phyloP scores from a whole-genome alignment of 257 asterid species.

The Lycium ferocissimum region DNA sequence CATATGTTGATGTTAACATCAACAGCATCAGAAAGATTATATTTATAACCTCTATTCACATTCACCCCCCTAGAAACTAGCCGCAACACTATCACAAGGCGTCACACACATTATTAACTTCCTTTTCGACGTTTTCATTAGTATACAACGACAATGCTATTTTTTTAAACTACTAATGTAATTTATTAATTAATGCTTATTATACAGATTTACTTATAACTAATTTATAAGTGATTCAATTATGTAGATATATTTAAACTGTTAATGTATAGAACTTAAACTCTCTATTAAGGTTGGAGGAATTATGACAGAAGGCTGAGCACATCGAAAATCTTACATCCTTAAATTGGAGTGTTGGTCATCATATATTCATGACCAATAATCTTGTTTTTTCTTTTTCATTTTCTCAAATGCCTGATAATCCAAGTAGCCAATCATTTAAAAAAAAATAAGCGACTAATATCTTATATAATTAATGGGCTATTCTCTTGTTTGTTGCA shows the following conservation, averaged over 20 bases:
- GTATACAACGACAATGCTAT: too few relatives aligned
- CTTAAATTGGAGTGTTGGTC: slow-evolving; percentile 28
- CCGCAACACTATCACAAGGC: slow-evolving; percentile 34
- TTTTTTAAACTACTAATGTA: too few relatives aligned
- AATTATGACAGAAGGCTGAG: not conserved
- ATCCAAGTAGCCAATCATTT: slow-evolving; percentile 50
- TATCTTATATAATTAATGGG: slow-evolving; percentile 24
- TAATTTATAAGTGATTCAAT: not conserved
- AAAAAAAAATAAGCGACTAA: slow-evolving; percentile 33
- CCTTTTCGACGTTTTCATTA: too few relatives aligned
- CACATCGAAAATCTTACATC: slow-evolving; percentile 3
- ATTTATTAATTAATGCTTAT: too few relatives aligned
- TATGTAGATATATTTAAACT: not conserved
- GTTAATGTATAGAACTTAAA: not conserved
- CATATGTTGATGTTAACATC: slow-evolving; percentile 34
- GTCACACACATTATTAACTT: not conserved
- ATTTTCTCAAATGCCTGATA: slow-evolving; percentile 43
- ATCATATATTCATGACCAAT: slow-evolving; percentile 2
- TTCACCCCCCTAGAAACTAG: slow-evolving; percentile 32
- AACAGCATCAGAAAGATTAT: slow-evolving; percentile 32
- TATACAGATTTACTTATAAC: too few relatives aligned
- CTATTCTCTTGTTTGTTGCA: slow-evolving; percentile 33
- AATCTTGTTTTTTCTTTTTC: not conserved
- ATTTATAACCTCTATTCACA: slow-evolving; percentile 52
- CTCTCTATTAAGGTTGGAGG: not conserved